These are phyloP conservation scores for Brettanomyces anomalus DNA, from an alignment of 805 yeast genomes.

Conservation along the genomic window DNA sequence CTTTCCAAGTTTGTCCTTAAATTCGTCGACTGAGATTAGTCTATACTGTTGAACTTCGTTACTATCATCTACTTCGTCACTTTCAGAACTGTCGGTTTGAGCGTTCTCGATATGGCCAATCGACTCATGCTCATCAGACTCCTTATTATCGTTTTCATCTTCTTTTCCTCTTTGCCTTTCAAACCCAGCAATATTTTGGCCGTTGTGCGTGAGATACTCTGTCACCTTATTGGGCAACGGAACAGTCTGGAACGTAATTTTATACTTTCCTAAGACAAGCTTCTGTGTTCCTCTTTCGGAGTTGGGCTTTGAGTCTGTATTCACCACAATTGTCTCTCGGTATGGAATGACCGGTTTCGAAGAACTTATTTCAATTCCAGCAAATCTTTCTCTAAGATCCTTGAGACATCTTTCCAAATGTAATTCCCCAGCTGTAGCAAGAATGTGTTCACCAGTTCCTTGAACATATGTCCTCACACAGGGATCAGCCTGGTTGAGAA, in stretches of 20 bases:
- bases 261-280: slow-evolving; percentile 41
- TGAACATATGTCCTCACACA: slow-evolving; percentile 82
- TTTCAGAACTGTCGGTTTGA: slow-evolving; percentile 4
- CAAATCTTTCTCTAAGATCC: slow-evolving; percentile 85
- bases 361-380: slow-evolving; percentile 75
- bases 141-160: slow-evolving; percentile 35
- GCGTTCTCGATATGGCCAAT: slow-evolving; percentile 27
- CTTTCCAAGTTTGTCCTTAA: slow-evolving; percentile 13
- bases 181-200: slow-evolving; percentile 28
- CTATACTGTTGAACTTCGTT: slow-evolving; percentile 12
- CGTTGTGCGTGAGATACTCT: slow-evolving; percentile 39
- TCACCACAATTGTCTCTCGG: slow-evolving; percentile 63
- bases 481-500: slow-evolving; percentile 86
- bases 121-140: no score
- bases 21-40: slow-evolving; percentile 1
- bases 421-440: slow-evolving; percentile 94
- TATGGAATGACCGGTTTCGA: slow-evolving; percentile 94
- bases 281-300: slow-evolving; percentile 42
- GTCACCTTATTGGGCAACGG: slow-evolving; percentile 50
- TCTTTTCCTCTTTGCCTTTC: slow-evolving; percentile 39
- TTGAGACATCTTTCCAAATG: slow-evolving; percentile 92
- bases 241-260: slow-evolving; percentile 31
- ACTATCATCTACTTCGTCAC: slow-evolving; percentile 24
- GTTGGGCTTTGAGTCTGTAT: slow-evolving; percentile 36
- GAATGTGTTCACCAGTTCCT: slow-evolving; percentile 86